Evolutionary conservation across 148 eudicot species (phyloP).

Genomic region (Drosera capensis): DNA sequence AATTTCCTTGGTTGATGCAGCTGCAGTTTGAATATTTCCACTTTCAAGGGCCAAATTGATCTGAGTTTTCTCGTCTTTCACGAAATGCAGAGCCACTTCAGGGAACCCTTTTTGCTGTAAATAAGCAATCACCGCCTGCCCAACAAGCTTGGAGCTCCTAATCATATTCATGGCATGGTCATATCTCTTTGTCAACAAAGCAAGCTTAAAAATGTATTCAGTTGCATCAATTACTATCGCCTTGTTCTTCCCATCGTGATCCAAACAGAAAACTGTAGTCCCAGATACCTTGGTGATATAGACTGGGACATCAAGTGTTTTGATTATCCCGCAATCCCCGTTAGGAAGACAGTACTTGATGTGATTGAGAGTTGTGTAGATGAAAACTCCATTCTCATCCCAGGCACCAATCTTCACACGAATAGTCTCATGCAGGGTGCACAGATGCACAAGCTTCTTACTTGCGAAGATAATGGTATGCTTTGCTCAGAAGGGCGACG

Average conservation of each 20-base stretch:
- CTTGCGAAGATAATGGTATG: slow-evolving; percentile 57
- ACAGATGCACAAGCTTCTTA: slow-evolving; percentile 53
- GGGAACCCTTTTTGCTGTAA: slow-evolving; percentile 73
- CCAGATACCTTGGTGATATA: slow-evolving; percentile 59
- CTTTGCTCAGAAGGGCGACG: slow-evolving; percentile 68
- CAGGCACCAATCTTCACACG: slow-evolving; percentile 73
- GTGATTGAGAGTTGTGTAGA: slow-evolving; percentile 57
- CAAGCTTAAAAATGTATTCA: slow-evolving; percentile 56
- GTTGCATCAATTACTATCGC: slow-evolving; percentile 52
- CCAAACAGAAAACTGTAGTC: slow-evolving; percentile 50
- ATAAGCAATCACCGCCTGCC: slow-evolving; percentile 77
- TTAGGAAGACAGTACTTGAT: slow-evolving; percentile 81
- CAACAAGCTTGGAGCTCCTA: slow-evolving; percentile 54
- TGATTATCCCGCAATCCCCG: slow-evolving; percentile 74
- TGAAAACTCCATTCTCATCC: slow-evolving; percentile 81
- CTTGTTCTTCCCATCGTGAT: slow-evolving; percentile 61
- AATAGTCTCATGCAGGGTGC: slow-evolving; percentile 72
- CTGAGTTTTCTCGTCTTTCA: slow-evolving; percentile 61
- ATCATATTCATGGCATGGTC: slow-evolving; percentile 77
- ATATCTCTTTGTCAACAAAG: slow-evolving; percentile 45
- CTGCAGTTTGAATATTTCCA: slow-evolving; percentile 58
- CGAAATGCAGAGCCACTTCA: slow-evolving; percentile 68
- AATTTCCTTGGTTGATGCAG: slow-evolving; percentile 63
- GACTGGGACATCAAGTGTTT: slow-evolving; percentile 54
- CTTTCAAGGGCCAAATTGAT: slow-evolving; percentile 62